phyloP scores from a whole-genome alignment of 495 filamentous ascomycete genomes.

The Podospora pseudopauciseta region DNA sequence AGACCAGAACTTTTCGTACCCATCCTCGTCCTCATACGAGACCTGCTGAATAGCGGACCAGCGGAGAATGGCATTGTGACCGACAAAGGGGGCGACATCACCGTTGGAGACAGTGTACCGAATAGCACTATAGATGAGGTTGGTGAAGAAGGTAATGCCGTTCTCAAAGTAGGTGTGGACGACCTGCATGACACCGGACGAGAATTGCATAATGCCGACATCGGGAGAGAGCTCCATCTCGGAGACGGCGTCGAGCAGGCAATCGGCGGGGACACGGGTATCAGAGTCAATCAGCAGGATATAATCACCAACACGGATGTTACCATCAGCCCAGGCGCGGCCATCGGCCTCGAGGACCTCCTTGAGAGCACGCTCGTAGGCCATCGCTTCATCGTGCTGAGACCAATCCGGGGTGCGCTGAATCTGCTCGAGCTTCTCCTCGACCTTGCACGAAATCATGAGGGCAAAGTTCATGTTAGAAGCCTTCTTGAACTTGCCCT shows the following conservation, averaged over 20 bases:
- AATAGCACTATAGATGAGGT: slow-evolving; percentile 77
- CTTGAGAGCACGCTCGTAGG: slow-evolving; percentile 64
- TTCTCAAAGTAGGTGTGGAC: slow-evolving; percentile 69
- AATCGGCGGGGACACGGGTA: slow-evolving; percentile 70
- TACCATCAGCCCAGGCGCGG: slow-evolving; percentile 74
- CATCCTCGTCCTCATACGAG: slow-evolving; percentile 62
- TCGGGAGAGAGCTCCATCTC: slow-evolving; percentile 79
- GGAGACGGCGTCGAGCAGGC: slow-evolving; percentile 69
- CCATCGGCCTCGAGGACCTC: slow-evolving; percentile 68
- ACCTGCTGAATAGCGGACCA: slow-evolving; percentile 78
- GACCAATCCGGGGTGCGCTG: slow-evolving; percentile 60
- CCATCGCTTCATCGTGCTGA: slow-evolving; percentile 64
- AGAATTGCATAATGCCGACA: slow-evolving; percentile 78
- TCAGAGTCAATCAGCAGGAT: slow-evolving; percentile 75
- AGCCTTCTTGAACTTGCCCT: slow-evolving; percentile 71
- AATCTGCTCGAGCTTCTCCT: slow-evolving; percentile 59
- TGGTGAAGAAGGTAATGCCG: slow-evolving; percentile 81
- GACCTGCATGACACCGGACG: slow-evolving; percentile 80
- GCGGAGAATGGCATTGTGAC: slow-evolving; percentile 75
- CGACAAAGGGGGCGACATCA: slow-evolving; percentile 77
- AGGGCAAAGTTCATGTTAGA: slow-evolving; percentile 84
- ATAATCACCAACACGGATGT: slow-evolving; percentile 76
- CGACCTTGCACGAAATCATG: slow-evolving; percentile 70
- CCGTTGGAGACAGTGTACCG: slow-evolving; percentile 75
- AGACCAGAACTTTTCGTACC: slow-evolving; percentile 79